A percentile compares a stretch with the other conserved stretches of the same genome.
Evolutionary conservation across 176 grass and related monocot genomes (phyloP).

Genomic region (Oryza officinalis): DNA sequence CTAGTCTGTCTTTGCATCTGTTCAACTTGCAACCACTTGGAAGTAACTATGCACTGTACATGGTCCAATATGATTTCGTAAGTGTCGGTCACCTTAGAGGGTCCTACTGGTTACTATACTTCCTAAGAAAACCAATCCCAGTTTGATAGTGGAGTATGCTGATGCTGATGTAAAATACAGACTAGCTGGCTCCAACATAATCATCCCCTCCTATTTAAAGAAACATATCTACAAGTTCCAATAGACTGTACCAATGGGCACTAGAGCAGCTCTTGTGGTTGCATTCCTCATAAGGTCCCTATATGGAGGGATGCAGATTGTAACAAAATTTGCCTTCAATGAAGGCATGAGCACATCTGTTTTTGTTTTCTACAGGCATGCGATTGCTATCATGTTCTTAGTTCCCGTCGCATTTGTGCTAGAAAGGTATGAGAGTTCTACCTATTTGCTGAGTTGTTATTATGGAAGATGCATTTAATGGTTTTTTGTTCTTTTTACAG

Average conservation of each 20-base stretch:
- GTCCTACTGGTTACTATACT: neutral
- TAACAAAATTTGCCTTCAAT: slow-evolving; percentile 37
- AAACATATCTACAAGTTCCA: neutral
- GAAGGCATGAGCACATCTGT: slow-evolving; percentile 44
- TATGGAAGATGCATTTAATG: neutral
- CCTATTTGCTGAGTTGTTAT: neutral
- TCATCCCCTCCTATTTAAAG: neutral
- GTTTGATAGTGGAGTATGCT: neutral
- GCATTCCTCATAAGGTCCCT: slow-evolving; percentile 39
- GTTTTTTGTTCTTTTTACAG: slow-evolving; percentile 15
- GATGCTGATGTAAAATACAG: neutral
- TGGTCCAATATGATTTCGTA: neutral
- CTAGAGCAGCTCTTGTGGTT: neutral
- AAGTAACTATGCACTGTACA: neutral
- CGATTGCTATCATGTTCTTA: slow-evolving; percentile 33
- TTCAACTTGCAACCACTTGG: neutral
- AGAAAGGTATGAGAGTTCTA: slow-evolving; percentile 37
- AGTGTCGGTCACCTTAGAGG: neutral
- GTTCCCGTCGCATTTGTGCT: slow-evolving; percentile 48
- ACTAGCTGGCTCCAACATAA: neutral
- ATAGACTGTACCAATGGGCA: no score
- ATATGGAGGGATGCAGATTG: slow-evolving; percentile 52
- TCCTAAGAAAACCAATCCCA: neutral
- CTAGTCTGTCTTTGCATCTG: no score
- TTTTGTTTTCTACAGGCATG: slow-evolving; percentile 62